These are phyloP conservation scores for Prillingera fragicola DNA, from an alignment of 1,284 basidiomycete genomes.

Conservation along the genomic window DNA sequence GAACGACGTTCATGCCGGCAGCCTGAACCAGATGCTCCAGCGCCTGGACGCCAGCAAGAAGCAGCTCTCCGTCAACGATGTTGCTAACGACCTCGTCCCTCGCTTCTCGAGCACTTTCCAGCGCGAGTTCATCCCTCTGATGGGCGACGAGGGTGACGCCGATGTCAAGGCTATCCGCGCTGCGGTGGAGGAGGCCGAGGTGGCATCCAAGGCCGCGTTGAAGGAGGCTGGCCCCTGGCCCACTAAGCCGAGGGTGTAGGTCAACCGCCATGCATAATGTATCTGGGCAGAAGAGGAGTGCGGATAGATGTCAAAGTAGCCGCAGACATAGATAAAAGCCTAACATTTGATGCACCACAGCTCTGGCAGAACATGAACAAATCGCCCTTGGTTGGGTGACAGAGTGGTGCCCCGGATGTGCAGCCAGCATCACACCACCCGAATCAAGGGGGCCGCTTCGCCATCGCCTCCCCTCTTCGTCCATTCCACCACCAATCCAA, in stretches of 20 bases:
- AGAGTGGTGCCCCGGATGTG: too few species aligned
- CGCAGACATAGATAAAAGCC: too few species aligned
- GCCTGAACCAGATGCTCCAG: slow-evolving; percentile 38
- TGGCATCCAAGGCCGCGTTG: slow-evolving; percentile 22
- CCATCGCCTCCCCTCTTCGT: too few species aligned
- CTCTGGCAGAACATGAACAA: too few species aligned
- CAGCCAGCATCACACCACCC: too few species aligned
- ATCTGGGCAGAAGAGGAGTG: too few species aligned
- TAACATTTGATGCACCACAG: too few species aligned
- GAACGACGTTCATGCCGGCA: slow-evolving; percentile 66
- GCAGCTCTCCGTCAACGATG: slow-evolving; percentile 22
- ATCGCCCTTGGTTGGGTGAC: too few species aligned
- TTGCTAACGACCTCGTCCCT: slow-evolving; percentile 30
- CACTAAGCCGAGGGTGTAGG: slow-evolving; percentile 17
- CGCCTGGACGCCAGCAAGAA: slow-evolving; percentile 2
- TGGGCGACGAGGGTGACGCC: slow-evolving; percentile 4
- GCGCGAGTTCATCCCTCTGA: slow-evolving; percentile 27
- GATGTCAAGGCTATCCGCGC: slow-evolving; percentile 25
- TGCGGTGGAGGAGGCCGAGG: slow-evolving; percentile 29
- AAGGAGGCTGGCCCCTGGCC: slow-evolving; percentile 25
- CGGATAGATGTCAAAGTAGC: too few species aligned
- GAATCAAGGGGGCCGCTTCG: too few species aligned
- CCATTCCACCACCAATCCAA: too few species aligned
- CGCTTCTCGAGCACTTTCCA: slow-evolving; percentile 38
- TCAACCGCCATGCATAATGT: too few species aligned